Base-by-base conservation (phyloP, 2,329 filamentous ascomycete genomes). In the Rasamsonia emersonii region DNA sequence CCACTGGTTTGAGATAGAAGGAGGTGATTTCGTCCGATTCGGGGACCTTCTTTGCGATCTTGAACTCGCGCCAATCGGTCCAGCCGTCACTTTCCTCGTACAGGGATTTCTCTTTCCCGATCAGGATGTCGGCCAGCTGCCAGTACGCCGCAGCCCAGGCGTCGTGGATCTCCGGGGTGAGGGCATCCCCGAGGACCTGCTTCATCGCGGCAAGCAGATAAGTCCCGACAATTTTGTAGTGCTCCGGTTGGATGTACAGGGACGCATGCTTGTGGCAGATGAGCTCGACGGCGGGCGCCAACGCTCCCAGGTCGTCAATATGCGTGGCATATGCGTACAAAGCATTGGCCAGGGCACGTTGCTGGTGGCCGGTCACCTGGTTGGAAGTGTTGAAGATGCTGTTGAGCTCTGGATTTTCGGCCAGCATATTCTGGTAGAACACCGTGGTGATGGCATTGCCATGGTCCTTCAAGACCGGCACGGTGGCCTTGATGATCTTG, bases 261-360 rank as follows among this genome's bases (percentile, higher is more conserved):
- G 74, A 79, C 42, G 71, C 79, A 53, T 86, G 81, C 55, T 84
- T 85, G 50, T 84, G 75, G 49, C 75, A 78, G 39, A 86, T 85
- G 45, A 75, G 73, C 53, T 82, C 77, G 4, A 74, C 53, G 1
- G 67, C 61, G 0, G 70, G 64, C 5, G 52, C 53, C 4, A 86
- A 65, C 18, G 63, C 69, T 27, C 66, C 70, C 0, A 83, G 68
- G 48, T 83, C 69, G 50, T 77, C 73, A 51, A 84, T 80, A 59
- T 83, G 77, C 39, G 70, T 61, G 31, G 81, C 80, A 48, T 83
- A 85, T 39, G 72, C 75, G 43, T 79, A 74, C 29, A 85, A 75
- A 1, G 81, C 65, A 27, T 62, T 66, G 11, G 81, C 80, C 4
- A 86, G 71, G 4, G 82, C 80, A n/a, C 65, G 61, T 3, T 78